These are phyloP conservation scores for Colletotrichum navitas DNA, from an alignment of 2,329 filamentous ascomycete species.

Conservation along the genomic window DNA sequence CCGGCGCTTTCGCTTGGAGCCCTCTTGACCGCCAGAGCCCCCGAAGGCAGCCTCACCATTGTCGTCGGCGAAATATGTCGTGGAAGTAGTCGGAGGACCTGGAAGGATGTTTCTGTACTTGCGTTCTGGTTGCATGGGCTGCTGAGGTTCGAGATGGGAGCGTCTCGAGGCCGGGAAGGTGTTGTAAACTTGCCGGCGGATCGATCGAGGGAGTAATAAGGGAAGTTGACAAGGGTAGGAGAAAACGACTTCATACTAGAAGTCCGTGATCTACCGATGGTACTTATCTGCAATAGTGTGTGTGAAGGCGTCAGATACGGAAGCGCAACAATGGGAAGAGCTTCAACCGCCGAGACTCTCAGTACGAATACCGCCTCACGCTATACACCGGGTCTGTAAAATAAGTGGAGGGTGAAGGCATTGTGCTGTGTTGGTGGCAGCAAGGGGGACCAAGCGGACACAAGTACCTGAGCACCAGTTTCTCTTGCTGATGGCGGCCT, in stretches of 20 bases:
- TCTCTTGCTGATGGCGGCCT: constrained; percentile 18
- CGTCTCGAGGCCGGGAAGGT: constrained; percentile 6
- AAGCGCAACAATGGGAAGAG: neutral
- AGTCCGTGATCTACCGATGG: neutral
- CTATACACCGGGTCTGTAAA: constrained; percentile 1
- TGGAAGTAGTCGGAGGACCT: constrained; percentile 2
- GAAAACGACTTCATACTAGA: constrained; percentile 24
- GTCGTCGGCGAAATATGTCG: constrained; percentile 4
- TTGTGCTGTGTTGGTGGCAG: constrained; percentile 12
- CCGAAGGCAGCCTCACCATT: neutral
- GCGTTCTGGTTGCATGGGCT: constrained; percentile 37
- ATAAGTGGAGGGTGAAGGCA: constrained; percentile 5
- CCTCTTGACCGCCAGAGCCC: constrained; percentile 9
- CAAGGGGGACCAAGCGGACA: neutral
- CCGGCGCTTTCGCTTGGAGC: constrained; percentile 30
- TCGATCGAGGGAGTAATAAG: constrained; percentile 8
- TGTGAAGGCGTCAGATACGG: neutral
- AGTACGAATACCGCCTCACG: neutral
- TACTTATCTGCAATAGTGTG: neutral
- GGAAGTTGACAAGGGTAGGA: neutral
- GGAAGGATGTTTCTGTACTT: constrained; percentile 37
- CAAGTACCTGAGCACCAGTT: constrained; percentile 34
- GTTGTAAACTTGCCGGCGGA: constrained; percentile 2
- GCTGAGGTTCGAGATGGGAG: constrained; percentile 11
- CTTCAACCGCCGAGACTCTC: neutral